Percentiles rank a stretch among this genome's conserved stretches.
phyloP scores from a whole-genome alignment of 2,329 filamentous ascomycete genomes.

The Didymosphaeria variabile region DNA sequence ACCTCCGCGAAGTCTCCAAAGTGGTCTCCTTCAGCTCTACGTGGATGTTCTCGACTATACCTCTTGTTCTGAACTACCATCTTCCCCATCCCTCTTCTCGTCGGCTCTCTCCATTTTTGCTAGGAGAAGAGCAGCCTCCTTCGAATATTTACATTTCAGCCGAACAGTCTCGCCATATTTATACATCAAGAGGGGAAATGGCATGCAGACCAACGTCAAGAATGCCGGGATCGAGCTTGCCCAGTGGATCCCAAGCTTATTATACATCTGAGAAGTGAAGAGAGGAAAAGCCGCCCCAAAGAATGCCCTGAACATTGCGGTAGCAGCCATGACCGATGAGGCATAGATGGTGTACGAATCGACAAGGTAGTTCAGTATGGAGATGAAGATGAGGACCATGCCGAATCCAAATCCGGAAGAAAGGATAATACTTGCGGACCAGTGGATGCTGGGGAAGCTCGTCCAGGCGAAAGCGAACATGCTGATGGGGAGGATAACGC shows the following conservation, averaged over 20 bases:
- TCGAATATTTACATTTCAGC: slow-evolving; percentile 68
- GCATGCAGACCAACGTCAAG: slow-evolving; percentile 22
- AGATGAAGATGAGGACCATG: slow-evolving; percentile 45
- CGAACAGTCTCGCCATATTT: slow-evolving; percentile 69
- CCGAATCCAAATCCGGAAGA: slow-evolving; percentile 57
- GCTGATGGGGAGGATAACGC: slow-evolving; percentile 62
- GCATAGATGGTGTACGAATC: slow-evolving; percentile 65
- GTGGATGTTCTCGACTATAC: too few species aligned
- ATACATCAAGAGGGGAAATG: slow-evolving; percentile 71
- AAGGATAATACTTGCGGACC: slow-evolving; percentile 62
- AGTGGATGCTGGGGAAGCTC: slow-evolving; percentile 60
- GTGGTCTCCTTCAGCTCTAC: too few species aligned
- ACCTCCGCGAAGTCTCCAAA: too few species aligned
- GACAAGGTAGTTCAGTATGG: slow-evolving; percentile 72
- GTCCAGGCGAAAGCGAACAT: slow-evolving; percentile 48
- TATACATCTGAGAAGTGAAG: slow-evolving; percentile 24
- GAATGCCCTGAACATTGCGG: slow-evolving; percentile 56
- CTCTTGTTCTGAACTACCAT: neutral
- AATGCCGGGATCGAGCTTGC: slow-evolving; percentile 23
- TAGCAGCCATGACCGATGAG: slow-evolving; percentile 48
- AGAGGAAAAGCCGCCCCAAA: slow-evolving; percentile 55
- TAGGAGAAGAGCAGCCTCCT: neutral
- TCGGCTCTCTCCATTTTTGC: neutral
- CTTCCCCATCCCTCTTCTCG: neutral
- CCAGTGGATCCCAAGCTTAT: slow-evolving; percentile 26